Percentiles rank a stretch among this genome's conserved stretches.
These are phyloP conservation scores for Epichloe uncinata DNA, from an alignment of 2,329 filamentous ascomycete genomes.

Conservation along the genomic window DNA sequence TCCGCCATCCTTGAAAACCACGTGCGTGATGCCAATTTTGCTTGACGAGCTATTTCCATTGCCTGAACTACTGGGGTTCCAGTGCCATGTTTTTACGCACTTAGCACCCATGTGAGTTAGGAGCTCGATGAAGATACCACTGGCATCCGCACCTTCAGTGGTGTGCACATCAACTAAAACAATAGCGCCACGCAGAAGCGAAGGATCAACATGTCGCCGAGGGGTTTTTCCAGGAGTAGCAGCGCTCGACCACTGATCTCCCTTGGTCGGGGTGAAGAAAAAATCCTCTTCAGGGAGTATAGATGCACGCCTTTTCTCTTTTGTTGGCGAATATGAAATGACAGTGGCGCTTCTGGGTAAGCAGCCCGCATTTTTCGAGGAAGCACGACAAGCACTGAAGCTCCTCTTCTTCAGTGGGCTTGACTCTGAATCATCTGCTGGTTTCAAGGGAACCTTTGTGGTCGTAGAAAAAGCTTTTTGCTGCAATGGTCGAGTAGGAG, in stretches of 20 bases:
- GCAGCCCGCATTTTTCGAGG: slow-evolving; percentile 27
- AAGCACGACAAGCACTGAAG: slow-evolving; percentile 35
- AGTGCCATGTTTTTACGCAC: slow-evolving; percentile 63
- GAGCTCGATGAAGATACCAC: slow-evolving; percentile 67
- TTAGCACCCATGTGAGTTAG: slow-evolving; percentile 70
- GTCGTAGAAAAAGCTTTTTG: slow-evolving; percentile 52
- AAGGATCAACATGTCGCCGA: slow-evolving; percentile 36
- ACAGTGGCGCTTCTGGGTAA: slow-evolving; percentile 36
- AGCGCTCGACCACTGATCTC: slow-evolving; percentile 38
- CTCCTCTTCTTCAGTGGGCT: slow-evolving; percentile 35
- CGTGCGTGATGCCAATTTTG: slow-evolving; percentile 70
- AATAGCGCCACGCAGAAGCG: slow-evolving; percentile 54
- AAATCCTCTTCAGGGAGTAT: background rate
- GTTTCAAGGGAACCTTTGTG: slow-evolving; percentile 63
- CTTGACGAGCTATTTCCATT: slow-evolving; percentile 16
- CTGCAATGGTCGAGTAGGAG: slow-evolving; percentile 40
- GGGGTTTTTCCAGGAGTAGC: slow-evolving; percentile 45
- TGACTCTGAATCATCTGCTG: slow-evolving; percentile 45
- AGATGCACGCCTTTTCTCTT: slow-evolving; percentile 19
- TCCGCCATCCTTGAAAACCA: slow-evolving; percentile 80
- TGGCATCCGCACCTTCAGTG: slow-evolving; percentile 67
- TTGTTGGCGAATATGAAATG: slow-evolving; percentile 40
- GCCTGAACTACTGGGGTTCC: slow-evolving; percentile 41
- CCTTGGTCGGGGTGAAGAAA: slow-evolving; percentile 25
- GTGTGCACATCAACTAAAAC: slow-evolving; percentile 79